Conservation (phyloP, 108 stramenopile species). For the Cyclotella sp. region DNA sequence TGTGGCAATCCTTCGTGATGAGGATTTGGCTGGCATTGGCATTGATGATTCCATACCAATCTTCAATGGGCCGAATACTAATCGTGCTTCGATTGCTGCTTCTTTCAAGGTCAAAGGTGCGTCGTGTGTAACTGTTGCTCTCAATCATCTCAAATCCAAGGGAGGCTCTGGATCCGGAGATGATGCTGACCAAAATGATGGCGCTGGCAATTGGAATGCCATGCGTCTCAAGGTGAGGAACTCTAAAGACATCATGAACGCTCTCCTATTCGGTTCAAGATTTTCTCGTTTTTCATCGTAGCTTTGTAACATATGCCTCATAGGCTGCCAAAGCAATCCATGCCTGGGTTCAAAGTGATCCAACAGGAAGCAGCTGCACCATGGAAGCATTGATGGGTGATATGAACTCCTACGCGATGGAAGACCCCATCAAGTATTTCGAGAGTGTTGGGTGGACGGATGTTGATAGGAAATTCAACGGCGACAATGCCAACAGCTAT, state of each 20-base stretch:
- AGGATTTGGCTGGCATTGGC: not conserved
- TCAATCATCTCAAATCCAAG: slow-evolving; percentile 59
- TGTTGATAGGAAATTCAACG: slow-evolving; percentile 13
- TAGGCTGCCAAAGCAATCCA: slow-evolving; percentile 33
- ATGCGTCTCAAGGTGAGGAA: slow-evolving; percentile 13
- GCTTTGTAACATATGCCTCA: not conserved
- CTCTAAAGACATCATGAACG: too few relatives aligned
- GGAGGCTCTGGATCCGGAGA: slow-evolving; percentile 28
- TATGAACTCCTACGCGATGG: slow-evolving; percentile 48
- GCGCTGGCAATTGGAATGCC: slow-evolving; percentile 42
- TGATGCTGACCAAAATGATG: slow-evolving; percentile 38
- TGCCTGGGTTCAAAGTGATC: slow-evolving; percentile 41
- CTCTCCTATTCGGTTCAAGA: not conserved
- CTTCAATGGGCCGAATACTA: slow-evolving; percentile 13
- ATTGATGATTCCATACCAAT: not conserved
- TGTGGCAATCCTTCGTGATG: slow-evolving; percentile 17
- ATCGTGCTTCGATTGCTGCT: slow-evolving; percentile 31
- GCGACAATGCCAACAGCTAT: slow-evolving; percentile 34
- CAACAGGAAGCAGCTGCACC: slow-evolving; percentile 22
- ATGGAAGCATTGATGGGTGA: slow-evolving; percentile 40
- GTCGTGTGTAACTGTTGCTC: slow-evolving; percentile 30
- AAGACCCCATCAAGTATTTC: slow-evolving; percentile 39
- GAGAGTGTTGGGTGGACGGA: slow-evolving; percentile 32
- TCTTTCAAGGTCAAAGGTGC: slow-evolving; percentile 16
- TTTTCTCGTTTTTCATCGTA: not conserved